Evolutionary conservation across 2,329 filamentous ascomycete species (phyloP), one percentile per base, ranked within the genome.

Genomic region (Cercospora sp.): DNA sequence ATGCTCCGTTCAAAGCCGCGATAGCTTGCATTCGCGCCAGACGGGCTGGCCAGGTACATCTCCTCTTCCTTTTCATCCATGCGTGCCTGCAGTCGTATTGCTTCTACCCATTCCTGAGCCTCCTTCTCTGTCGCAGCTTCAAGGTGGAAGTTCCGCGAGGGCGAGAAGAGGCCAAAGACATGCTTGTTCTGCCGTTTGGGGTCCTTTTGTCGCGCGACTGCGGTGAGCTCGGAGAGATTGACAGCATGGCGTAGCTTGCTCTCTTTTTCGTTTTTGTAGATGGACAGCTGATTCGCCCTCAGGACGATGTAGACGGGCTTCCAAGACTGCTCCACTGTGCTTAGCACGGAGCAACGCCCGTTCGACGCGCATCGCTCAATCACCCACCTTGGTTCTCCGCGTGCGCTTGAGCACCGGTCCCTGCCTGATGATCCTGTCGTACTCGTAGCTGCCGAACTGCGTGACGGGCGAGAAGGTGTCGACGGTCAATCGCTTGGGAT

Each of bases 361-460:
- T 26, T 58, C 23, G 63, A 36, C 45, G 30, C 51, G 36, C 36
- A 42, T 42, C 6, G 58, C 31, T 6, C 13, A 36, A 55, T 16
- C 59, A 71, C 66, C 69, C 80, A 93, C 92, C 89, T 96, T 97
- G 68, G 94, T 98, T 83, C 94, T 97, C 75, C 94, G 91, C 18
- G 93, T 96, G 73, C 94, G 89, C 81, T 96, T 96, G 77, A 91
- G 87, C 45, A 97, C 89, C 73, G 90, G 91, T 67, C 94, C 94
- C 66, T 90, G 89, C 82, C 96, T 98, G 79, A 98, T 87, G 65
- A 98, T 92, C 61, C 93, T 90, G 80, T 99, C 95, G 76, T 96
- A 96, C 76, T 95, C 94, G 79, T 97, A 99, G 80, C 93, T 95
- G 70, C 95, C 95, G 80, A 96, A 94, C 80, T 96, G 90, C 77